Conservation (phyloP, 164 flowering plant species). For the Vitis labrusca region DNA sequence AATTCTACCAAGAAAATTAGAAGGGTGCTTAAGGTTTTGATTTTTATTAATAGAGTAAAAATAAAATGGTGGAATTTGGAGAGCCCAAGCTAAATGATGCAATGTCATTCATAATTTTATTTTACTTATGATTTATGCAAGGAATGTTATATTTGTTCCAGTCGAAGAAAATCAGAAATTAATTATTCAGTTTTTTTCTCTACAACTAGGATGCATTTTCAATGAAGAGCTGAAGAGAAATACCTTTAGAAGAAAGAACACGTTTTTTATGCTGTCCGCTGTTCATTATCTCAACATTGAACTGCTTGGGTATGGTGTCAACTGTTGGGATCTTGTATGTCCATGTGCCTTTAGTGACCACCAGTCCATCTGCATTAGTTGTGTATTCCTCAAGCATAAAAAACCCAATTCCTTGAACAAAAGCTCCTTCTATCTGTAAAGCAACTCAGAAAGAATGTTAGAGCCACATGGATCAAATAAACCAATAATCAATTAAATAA, state of each 20-base stretch:
- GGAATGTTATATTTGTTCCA: no score
- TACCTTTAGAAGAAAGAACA: constrained; percentile 92
- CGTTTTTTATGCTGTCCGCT: constrained; percentile 78
- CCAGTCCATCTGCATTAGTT: constrained; percentile 61
- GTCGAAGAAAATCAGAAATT: no score
- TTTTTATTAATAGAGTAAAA: no score
- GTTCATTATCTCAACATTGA: constrained; percentile 75
- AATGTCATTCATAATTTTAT: no score
- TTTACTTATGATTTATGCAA: no score
- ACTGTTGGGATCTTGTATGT: constrained; percentile 89
- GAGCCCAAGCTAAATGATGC: no score
- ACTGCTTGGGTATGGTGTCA: constrained; percentile 76
- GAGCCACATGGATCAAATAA: constrained; percentile 1
- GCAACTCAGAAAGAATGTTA: neutral
- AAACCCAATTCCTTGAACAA: constrained; percentile 91
- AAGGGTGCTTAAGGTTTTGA: no score
- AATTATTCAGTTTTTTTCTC: no score
- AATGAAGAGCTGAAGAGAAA: neutral
- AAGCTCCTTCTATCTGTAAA: constrained; percentile 87
- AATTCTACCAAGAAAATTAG: no score
- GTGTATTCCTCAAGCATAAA: constrained; percentile 82
- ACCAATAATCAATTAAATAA: neutral
- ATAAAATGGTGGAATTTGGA: no score
- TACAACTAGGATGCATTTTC: no score
- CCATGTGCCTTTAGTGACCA: constrained; percentile 72